phyloP scores from a whole-genome alignment of 441 rosid genomes.

The Jatropha multifida region DNA sequence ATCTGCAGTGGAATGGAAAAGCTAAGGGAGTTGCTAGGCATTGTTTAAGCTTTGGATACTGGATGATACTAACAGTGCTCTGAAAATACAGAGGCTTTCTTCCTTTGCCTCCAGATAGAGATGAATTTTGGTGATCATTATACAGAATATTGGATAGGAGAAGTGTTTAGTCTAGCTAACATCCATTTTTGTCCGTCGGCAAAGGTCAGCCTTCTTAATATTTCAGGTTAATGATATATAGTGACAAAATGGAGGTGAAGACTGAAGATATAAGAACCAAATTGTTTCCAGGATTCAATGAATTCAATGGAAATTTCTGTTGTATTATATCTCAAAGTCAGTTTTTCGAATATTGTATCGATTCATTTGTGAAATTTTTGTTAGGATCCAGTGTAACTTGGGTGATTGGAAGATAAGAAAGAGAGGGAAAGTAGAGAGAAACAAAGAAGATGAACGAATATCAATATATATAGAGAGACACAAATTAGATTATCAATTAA shows the following conservation, averaged over 20 bases:
- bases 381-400: background rate
- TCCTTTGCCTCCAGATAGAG: too few relatives aligned
- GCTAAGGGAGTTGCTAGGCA: constrained; percentile 42
- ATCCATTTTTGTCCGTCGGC: background rate
- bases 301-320: background rate
- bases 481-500: too few relatives aligned
- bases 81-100: background rate
- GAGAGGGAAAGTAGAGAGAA: too few relatives aligned
- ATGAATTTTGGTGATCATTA: background rate
- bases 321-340: background rate
- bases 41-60: background rate
- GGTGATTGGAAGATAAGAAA: too few relatives aligned
- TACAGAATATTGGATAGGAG: background rate
- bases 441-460: too few relatives aligned
- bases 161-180: background rate
- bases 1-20: constrained; percentile 46
- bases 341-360: background rate
- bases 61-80: background rate
- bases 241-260: background rate
- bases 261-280: background rate
- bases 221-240: background rate
- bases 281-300: background rate
- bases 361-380: background rate
- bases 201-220: background rate
- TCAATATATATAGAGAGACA: too few relatives aligned